A percentile compares a stretch with the other conserved stretches of the same genome.
Conservation (phyloP, 768 basidiomycete genomes). For the Lactifluus piperatus region DNA sequence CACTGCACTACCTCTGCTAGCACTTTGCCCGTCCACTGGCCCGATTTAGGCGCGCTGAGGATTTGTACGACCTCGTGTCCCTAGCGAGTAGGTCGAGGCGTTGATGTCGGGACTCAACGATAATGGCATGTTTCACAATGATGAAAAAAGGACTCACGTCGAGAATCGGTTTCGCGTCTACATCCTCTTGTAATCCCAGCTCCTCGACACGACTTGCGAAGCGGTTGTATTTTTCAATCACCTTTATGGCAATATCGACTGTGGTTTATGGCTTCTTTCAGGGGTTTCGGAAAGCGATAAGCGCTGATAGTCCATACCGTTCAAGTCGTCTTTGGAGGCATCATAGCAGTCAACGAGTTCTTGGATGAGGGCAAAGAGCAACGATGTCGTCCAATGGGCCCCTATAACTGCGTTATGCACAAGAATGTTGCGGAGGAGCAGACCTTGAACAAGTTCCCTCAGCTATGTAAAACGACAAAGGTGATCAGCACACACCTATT, state of each 20-base stretch:
- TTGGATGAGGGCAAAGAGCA: slow-evolving; percentile 67
- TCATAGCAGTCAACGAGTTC: slow-evolving; percentile 55
- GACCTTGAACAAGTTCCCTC: slow-evolving; percentile 33
- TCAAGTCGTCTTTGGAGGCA: slow-evolving; percentile 30
- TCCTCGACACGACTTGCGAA: slow-evolving; percentile 55
- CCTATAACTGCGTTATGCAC: slow-evolving; percentile 58
- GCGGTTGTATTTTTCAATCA: slow-evolving; percentile 55
- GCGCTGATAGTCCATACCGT: slow-evolving; percentile 31
- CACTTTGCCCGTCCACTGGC: slow-evolving; percentile 60
- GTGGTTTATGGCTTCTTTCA: slow-evolving; percentile 13
- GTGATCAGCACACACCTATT: slow-evolving; percentile 38
- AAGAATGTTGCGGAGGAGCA: slow-evolving; percentile 54
- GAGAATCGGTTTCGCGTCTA: slow-evolving; percentile 66
- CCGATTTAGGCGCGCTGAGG: slow-evolving; percentile 48
- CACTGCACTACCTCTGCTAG: slow-evolving; percentile 67
- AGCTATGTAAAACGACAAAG: background rate
- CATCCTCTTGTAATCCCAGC: slow-evolving; percentile 46
- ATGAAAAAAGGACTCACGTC: slow-evolving; percentile 52
- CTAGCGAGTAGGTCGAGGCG: slow-evolving; percentile 33
- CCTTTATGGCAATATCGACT: slow-evolving; percentile 38
- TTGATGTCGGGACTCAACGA: background rate
- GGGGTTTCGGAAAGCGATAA: slow-evolving; percentile 15
- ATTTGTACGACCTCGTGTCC: slow-evolving; percentile 55
- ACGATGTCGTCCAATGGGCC: slow-evolving; percentile 59
- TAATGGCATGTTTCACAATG: too few relatives aligned